Conservation (phyloP, 805 yeast genomes). For the Naumovozyma dairenensis region DNA sequence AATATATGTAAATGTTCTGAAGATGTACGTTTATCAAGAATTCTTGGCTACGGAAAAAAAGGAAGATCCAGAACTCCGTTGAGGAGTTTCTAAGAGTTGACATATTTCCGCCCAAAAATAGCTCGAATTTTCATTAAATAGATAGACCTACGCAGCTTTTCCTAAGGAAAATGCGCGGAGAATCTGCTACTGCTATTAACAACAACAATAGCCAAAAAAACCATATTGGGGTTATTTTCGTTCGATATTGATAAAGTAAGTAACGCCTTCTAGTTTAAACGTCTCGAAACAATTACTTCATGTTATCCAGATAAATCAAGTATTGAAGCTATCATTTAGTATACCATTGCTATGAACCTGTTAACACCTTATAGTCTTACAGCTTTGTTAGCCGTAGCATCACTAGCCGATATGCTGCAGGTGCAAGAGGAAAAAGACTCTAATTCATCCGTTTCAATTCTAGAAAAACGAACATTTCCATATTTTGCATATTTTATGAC, state of each 20-base stretch:
- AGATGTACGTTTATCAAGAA: too few relatives aligned
- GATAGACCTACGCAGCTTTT: too few relatives aligned
- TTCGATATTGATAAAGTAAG: not conserved
- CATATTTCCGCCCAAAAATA: too few relatives aligned
- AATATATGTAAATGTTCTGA: too few relatives aligned
- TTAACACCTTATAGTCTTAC: not conserved
- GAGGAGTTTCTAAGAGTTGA: too few relatives aligned
- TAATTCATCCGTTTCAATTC: not conserved
- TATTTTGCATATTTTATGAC: not conserved
- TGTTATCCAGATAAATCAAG: not conserved
- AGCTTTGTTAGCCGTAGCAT: not conserved
- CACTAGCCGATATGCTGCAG: not conserved
- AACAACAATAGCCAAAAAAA: too few relatives aligned
- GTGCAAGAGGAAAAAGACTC: not conserved
- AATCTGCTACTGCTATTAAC: too few relatives aligned
- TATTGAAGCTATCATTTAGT: not conserved
- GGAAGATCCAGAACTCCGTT: too few relatives aligned
- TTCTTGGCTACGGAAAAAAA: too few relatives aligned
- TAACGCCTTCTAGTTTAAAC: not conserved
- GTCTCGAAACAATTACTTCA: not conserved
- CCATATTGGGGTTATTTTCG: not conserved
- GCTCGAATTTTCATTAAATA: too few relatives aligned
- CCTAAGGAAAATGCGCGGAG: too few relatives aligned
- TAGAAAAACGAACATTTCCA: constrained; percentile 1
- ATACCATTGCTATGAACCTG: not conserved